Base-by-base conservation (phyloP, 768 basidiomycete species). In the Termitomyces eurrhizus region DNA sequence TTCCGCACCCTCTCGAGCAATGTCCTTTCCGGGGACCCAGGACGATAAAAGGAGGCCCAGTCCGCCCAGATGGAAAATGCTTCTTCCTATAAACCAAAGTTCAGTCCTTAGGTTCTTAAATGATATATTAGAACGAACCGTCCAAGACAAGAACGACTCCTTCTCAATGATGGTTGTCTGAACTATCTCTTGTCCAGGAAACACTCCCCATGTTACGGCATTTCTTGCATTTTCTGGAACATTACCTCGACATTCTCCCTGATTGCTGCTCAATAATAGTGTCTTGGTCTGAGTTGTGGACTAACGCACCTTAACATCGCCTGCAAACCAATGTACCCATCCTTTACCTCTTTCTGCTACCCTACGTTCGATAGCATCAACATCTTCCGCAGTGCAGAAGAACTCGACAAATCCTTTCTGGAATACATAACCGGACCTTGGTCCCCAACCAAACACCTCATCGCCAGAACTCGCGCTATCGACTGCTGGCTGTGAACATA, bases 331-430 rank as follows among this genome's bases (percentile, higher is more conserved):
- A 71, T 92, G 88, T 46, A 98, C 85, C 82, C 78, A 85, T 9
- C 86, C 86, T 51, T 79, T 69, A 24, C 86, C 85, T 52, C 80
- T 77, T 58, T 73, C 78, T 54, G 76, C 70, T 5, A 89, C 79
- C 67, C 77, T 83, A 65, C 75, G 70, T 72, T 87, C 83, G n/a
- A 95, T 80, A 56, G 67, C 68, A 35, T 82, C 78, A 16, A 92
- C 78, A 56, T 88, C 83, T 36, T 74, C 71, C 64, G 74, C 67
- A 61, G 85, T 85, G 52, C 82, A 93, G 70, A 98, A 98, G 72
- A 98, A 98, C 75, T 99, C 97, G 9, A 98, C 93, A 69, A 98
- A 99, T 14, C 89, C 85, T 75, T 99, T 99, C 75, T 99, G 97
- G 74, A 92, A 99, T 9, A 99, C 92, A 74, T 95, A 96, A 7